A percentile compares a stretch with the other conserved stretches of the same genome.
Evolutionary conservation across 2,329 filamentous ascomycete genomes (phyloP).

Genomic region (Arthroderma uncinatum): DNA sequence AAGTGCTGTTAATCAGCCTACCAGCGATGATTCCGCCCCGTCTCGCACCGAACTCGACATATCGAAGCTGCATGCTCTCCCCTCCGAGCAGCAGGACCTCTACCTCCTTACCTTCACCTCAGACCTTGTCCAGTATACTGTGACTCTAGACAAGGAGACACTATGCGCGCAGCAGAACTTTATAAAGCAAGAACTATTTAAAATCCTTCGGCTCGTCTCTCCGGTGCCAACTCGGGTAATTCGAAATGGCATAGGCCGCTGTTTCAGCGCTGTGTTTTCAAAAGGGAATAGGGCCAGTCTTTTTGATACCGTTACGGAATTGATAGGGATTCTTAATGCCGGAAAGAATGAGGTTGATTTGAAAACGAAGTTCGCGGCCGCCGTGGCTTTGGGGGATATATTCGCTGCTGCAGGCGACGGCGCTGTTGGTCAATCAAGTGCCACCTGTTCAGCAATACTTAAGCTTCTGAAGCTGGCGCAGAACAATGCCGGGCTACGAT

Average conservation of each 20-base stretch:
- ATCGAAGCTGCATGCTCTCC: conserved; percentile 75
- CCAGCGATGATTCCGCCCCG: conserved; percentile 27
- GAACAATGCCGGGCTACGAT: conserved; percentile 70
- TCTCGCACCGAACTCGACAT: conserved; percentile 62
- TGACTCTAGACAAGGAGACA: conserved; percentile 59
- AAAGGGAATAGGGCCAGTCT: conserved; percentile 83
- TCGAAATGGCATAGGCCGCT: conserved; percentile 76
- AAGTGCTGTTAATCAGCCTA: conserved; percentile 21
- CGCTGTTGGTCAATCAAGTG: conserved; percentile 67
- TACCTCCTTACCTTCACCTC: conserved; percentile 84
- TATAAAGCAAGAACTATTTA: conserved; percentile 87
- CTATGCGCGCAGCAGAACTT: conserved; percentile 81
- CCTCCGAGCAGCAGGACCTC: conserved; percentile 89
- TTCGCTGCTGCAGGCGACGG: conserved; percentile 91
- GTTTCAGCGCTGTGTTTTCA: conserved; percentile 69
- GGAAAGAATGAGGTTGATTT: conserved; percentile 70
- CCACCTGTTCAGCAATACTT: conserved; percentile 60
- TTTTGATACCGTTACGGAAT: conserved; percentile 88
- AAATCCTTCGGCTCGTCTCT: conserved; percentile 71
- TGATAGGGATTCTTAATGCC: conserved; percentile 59
- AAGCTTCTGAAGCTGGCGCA: conserved; percentile 71
- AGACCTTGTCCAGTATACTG: conserved; percentile 68
- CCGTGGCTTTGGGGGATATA: conserved; percentile 74
- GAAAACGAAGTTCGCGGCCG: conserved; percentile 74
- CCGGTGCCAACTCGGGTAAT: conserved; percentile 80